Percentiles rank a stretch among this genome's conserved stretches.
phyloP scores from a whole-genome alignment of 352 stramenopile species.

The Aphanomyces euteiches region DNA sequence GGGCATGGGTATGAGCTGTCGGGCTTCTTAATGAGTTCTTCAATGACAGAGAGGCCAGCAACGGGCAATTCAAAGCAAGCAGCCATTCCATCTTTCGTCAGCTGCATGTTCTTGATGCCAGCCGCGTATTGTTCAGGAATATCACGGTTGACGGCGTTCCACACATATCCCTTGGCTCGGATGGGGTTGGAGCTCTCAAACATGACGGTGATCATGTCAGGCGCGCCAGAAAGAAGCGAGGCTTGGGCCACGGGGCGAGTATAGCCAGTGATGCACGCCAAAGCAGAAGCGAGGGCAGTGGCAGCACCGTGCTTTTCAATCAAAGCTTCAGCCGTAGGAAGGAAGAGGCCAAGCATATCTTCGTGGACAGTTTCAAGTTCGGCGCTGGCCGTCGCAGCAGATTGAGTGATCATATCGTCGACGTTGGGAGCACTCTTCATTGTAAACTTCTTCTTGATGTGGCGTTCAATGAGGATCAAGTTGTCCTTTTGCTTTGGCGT shows the following conservation, averaged over 20 bases:
- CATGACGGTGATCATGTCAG: conserved; percentile 85
- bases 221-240: conserved; percentile 86
- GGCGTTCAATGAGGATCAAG: conserved; percentile 80
- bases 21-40: conserved; percentile 63
- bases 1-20: conserved; percentile 42
- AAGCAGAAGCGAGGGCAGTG: conserved; percentile 67
- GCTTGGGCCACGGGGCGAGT: conserved; percentile 67
- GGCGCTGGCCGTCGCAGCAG: conserved; percentile 73
- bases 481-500: conserved; percentile 74
- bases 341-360: conserved; percentile 70
- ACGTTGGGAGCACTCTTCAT: conserved; percentile 76
- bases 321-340: conserved; percentile 61
- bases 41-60: conserved; percentile 53
- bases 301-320: conserved; percentile 57
- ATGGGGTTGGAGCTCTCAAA: conserved; percentile 84
- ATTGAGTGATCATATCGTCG: conserved; percentile 85
- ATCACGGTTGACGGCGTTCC: conserved; percentile 86
- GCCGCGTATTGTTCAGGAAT: conserved; percentile 70
- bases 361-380: conserved; percentile 80
- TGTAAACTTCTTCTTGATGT: conserved; percentile 86
- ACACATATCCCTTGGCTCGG: conserved; percentile 87
- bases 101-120: conserved; percentile 86
- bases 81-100: conserved; percentile 83
- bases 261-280: conserved; percentile 90
- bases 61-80: conserved; percentile 89